These are phyloP conservation scores for Hondaea fermentalgiana DNA, from an alignment of 108 stramenopile species.

Conservation along the genomic window DNA sequence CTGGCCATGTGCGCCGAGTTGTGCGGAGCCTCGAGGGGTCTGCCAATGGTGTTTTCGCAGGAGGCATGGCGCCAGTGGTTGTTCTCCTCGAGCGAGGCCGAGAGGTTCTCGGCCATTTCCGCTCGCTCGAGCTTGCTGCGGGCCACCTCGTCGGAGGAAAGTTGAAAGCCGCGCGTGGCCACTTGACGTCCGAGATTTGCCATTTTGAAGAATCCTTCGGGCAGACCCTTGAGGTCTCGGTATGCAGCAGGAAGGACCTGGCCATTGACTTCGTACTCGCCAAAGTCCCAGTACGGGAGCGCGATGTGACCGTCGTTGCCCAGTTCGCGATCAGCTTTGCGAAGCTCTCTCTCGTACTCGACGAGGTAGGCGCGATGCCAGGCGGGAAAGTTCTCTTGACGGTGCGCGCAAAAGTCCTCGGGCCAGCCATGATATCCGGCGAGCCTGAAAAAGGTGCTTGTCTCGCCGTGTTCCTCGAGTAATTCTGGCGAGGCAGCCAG, in stretches of 20 bases:
- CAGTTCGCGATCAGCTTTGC: background rate
- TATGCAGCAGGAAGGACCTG: background rate
- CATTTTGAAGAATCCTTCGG: background rate
- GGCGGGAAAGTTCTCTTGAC: background rate
- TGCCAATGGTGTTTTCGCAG: background rate
- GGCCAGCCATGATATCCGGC: slow-evolving; percentile 17
- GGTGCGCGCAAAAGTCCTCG: background rate
- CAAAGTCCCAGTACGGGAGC: slow-evolving; percentile 5
- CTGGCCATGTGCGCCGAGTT: background rate
- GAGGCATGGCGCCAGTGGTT: background rate
- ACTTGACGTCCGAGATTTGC: background rate
- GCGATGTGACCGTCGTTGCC: background rate
- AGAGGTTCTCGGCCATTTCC: background rate
- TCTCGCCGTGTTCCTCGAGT: no score
- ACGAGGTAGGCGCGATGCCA: slow-evolving; percentile 12
- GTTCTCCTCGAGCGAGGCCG: background rate
- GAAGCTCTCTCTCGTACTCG: background rate
- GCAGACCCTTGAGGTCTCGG: background rate
- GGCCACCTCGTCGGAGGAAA: background rate
- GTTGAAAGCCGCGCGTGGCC: background rate
- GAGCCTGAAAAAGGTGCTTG: background rate
- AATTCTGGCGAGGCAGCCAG: no score
- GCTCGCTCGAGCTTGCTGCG: background rate
- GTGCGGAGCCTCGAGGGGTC: background rate
- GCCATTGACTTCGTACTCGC: background rate